Base-by-base conservation (phyloP, 768 basidiomycete genomes). In the Phallus indusiatus region DNA sequence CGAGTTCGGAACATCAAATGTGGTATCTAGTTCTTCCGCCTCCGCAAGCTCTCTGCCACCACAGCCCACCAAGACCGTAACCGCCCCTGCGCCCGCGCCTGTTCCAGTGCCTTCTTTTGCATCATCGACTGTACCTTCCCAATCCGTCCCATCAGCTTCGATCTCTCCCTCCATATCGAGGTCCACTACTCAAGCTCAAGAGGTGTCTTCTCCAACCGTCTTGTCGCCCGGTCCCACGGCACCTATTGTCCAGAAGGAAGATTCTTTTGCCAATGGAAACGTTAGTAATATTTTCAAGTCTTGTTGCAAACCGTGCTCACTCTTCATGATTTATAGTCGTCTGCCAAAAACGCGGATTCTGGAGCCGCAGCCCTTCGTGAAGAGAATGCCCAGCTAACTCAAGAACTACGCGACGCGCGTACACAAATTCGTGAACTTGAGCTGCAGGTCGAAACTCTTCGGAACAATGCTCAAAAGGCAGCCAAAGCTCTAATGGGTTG, bases 381-480 rank as follows among this genome's bases (percentile, higher is more conserved):
- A 22, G 88, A 93, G 67, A 90, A 89, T 63, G 75, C 75, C 0
- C 77, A 75, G 1, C 76, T 94, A 56, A 78, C 70, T 12, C 69
- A 70, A 1, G 88, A 91, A 65, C 78, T 94, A 49, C 80, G 90
- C 28, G 90, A 91, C 22, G 86, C 89, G 35, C 78, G 86, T 42
- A 83, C 85, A 71, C 82, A 87, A 74, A 92, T 94, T 55, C 77
- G 93, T 60, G 85, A 85, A 65, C 71, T 94, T 53, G 91, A 94
- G 73, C 68, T 93, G 60, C 87, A 90, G 72, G 81, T 92, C 18
- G 90, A 93, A 73, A 76, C 77, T 14, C 70, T 89, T 63, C 80
- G 80, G 60, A 83, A 84, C 17, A 92, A 91, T 66, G 87, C 89
- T 59, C 76, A 81, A 65, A 87, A 81, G 67, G 89, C 88, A 1